These are phyloP conservation scores for Cenchrus americanus DNA, from an alignment of 176 grass and related monocot genomes.

Conservation along the genomic window DNA sequence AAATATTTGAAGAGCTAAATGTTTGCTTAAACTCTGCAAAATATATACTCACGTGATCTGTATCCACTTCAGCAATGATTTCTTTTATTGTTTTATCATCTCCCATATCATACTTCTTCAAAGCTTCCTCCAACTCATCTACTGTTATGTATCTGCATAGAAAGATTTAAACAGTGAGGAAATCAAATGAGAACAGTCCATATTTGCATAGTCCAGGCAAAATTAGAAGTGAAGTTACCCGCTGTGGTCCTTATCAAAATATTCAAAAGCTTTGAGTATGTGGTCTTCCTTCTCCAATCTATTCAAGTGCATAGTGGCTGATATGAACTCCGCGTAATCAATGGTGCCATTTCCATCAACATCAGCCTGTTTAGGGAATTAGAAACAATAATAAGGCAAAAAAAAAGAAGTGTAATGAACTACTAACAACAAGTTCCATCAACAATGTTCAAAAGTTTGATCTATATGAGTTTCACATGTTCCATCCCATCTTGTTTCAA, in stretches of 20 bases:
- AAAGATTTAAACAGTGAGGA: slow-evolving; percentile 41
- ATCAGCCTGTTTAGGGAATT: slow-evolving; percentile 74
- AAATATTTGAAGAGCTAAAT: slow-evolving; percentile 8
- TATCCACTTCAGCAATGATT: slow-evolving; percentile 96
- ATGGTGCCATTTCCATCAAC: slow-evolving; percentile 99
- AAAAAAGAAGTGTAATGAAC: slow-evolving; percentile 15
- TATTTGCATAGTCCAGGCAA: not conserved
- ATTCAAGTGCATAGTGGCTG: slow-evolving; percentile 99
- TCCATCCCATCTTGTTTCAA: slow-evolving; percentile 16
- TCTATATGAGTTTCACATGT: slow-evolving; percentile 21
- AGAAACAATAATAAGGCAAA: slow-evolving; percentile 11
- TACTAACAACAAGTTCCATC: not conserved
- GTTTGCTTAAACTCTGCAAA: slow-evolving; percentile 9
- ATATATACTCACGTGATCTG: slow-evolving; percentile 72
- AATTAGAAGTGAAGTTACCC: slow-evolving; percentile 62
- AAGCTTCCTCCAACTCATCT: slow-evolving; percentile 97
- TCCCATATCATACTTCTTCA: slow-evolving; percentile 96
- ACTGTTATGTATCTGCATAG: slow-evolving; percentile 85
- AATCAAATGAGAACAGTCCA: slow-evolving; percentile 35
- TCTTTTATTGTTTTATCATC: slow-evolving; percentile 99
- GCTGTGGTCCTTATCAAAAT: slow-evolving; percentile 98
- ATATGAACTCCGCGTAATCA: slow-evolving; percentile 96
- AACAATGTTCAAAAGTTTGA: not conserved
- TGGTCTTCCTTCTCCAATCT: slow-evolving; percentile 96
- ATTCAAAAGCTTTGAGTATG: slow-evolving; percentile 96